Evolutionary conservation across 306 rosid genomes (phyloP), one percentile per base, ranked within the genome.

Genomic region (Aeschynomene evenia): DNA sequence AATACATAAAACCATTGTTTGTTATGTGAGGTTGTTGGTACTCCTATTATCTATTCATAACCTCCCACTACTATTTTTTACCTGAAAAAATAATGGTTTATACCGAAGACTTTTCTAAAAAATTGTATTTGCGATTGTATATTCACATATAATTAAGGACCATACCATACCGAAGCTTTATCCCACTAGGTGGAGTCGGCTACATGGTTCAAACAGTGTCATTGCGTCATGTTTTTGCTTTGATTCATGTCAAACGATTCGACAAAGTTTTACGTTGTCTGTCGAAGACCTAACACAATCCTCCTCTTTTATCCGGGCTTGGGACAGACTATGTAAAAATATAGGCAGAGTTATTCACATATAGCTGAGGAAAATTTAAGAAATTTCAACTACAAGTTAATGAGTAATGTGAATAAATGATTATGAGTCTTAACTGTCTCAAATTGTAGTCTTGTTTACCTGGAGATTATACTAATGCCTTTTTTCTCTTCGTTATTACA

Each of bases 401-500:
- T 68, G 58, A 76, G 42, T 40, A 19, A 28, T 68, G 71, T 52
- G 33, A 51, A 51, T 29, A 7, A 40, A 69, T 37, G 51, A 59
- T 50, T 74, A 13, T 13, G 4, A n/a, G 36, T 57, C 61, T 57
- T 23, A 56, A 34, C 18, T 23, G 19, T 75, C 74, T 48, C 26
- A 46, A 2, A 56, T 8, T 75, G 19, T 75, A 45, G 22, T 58
- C 48, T 37, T 67, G 29, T 68, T 24, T 52, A 21, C 22, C 40
- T 45, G 45, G 50, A 79, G 31, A 79, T 48, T 68, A 74, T 75
- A 79, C 48, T 89, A 72, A 85, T 71, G 12, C 5, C 20, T 82
- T 78, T 50, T 63, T 36, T 66, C 50, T 42, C 72, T 51, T 61
- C 76, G 18, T 73, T 77, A 42, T 46, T 77, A 78, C 89, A 87